Evolutionary conservation across 208 protist species (phyloP).

Genomic region (Perkinsela sp.): DNA sequence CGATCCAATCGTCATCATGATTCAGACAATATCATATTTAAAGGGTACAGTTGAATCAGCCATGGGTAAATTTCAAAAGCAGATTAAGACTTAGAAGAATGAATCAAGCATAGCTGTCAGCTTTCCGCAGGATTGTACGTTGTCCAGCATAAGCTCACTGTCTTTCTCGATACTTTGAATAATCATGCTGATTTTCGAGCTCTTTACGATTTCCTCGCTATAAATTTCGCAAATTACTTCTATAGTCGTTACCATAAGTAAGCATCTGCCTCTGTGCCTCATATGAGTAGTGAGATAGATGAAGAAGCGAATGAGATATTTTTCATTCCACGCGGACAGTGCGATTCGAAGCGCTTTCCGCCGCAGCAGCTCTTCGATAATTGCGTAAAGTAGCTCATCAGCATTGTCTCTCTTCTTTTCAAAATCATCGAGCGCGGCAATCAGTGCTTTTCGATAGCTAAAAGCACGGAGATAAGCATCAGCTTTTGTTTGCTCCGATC

Average conservation of each 20-base stretch:
- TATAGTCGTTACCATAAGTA: background rate
- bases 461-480: background rate
- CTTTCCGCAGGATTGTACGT: no score
- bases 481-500: background rate
- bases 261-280: background rate
- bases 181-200: background rate
- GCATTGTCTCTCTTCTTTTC: background rate
- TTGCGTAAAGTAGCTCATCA: background rate
- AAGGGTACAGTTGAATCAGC: no score
- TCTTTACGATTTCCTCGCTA: background rate
- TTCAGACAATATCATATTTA: constrained; percentile 30
- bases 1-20: constrained; percentile 15
- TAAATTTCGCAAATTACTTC: background rate
- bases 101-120: no score
- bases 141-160: background rate
- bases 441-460: background rate
- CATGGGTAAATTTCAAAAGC: no score
- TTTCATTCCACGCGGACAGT: background rate
- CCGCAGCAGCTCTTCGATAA: background rate
- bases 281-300: background rate
- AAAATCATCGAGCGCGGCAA: background rate
- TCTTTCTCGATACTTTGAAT: background rate
- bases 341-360: background rate
- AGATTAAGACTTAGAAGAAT: no score
- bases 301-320: background rate